These are phyloP conservation scores for Triangularia verruculosa DNA, from an alignment of 2,329 filamentous ascomycete species.

Conservation along the genomic window DNA sequence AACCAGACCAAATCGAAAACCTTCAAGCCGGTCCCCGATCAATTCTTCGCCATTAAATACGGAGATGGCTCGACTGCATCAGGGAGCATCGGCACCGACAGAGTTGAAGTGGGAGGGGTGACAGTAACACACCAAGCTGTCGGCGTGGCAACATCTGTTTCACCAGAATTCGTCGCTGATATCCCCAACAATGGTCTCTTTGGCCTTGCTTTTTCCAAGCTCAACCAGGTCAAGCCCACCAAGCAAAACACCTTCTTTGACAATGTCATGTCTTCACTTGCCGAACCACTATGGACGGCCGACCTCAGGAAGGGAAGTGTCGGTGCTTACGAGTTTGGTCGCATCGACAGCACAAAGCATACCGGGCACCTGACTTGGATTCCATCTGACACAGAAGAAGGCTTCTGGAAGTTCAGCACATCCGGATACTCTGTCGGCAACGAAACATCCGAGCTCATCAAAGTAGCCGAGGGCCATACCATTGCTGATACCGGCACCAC, in stretches of 20 bases:
- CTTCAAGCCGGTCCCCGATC: slow-evolving; percentile 38
- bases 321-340: slow-evolving; percentile 73
- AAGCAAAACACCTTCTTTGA: slow-evolving; percentile 72
- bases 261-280: slow-evolving; percentile 59
- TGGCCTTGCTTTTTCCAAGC: slow-evolving; percentile 62
- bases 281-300: slow-evolving; percentile 67
- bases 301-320: slow-evolving; percentile 58
- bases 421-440: slow-evolving; percentile 54
- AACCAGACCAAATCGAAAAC: slow-evolving; percentile 37
- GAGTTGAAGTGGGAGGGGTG: slow-evolving; percentile 64
- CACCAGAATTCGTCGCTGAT: slow-evolving; percentile 56
- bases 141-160: slow-evolving; percentile 61
- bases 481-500: slow-evolving; percentile 62
- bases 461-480: slow-evolving; percentile 35
- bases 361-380: slow-evolving; percentile 60
- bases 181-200: slow-evolving; percentile 65
- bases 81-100: slow-evolving; percentile 66
- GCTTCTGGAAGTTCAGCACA: slow-evolving; percentile 68
- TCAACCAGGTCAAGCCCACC: slow-evolving; percentile 63
- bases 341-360: slow-evolving; percentile 63
- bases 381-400: slow-evolving; percentile 56
- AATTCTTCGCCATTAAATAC: slow-evolving; percentile 63
- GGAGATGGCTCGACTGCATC: slow-evolving; percentile 63
- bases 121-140: slow-evolving; percentile 61
- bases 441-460: slow-evolving; percentile 25